phyloP scores from a whole-genome alignment of 371 early-diverging fungal species.

The Mortierella sp. region DNA sequence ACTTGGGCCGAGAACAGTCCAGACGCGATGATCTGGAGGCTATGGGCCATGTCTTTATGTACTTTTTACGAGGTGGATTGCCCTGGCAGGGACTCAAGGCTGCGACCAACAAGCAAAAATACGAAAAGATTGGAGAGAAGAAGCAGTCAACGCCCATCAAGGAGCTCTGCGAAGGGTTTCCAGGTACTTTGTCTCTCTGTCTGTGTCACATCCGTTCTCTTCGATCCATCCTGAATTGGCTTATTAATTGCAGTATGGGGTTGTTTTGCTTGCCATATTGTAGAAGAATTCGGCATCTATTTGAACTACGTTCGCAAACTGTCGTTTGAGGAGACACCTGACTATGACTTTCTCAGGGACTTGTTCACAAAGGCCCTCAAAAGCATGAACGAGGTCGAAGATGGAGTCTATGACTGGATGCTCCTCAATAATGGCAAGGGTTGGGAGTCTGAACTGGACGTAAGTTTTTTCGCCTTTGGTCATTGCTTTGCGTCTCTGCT shows the following conservation, averaged over 20 bases:
- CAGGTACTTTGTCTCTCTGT: constrained; percentile 57
- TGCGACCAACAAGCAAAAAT: constrained; percentile 98
- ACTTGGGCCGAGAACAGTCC: constrained; percentile 80
- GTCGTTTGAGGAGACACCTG: constrained; percentile 97
- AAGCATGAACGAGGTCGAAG: constrained; percentile 82
- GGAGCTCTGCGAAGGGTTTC: constrained; percentile 93
- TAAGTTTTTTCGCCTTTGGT: too few relatives aligned
- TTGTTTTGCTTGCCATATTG: constrained; percentile 2
- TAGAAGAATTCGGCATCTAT: constrained; percentile 92
- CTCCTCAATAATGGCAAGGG: constrained; percentile 71
- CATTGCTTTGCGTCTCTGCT: too few relatives aligned
- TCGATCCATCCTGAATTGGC: too few relatives aligned
- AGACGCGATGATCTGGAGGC: constrained; percentile 99
- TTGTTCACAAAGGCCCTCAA: constrained; percentile 88
- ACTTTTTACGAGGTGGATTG: constrained; percentile 96
- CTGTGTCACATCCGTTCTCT: too few relatives aligned
- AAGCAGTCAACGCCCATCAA: constrained; percentile 93
- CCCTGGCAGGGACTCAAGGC: constrained; percentile 99
- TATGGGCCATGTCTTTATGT: constrained; percentile 99
- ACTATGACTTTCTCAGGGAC: constrained; percentile 91
- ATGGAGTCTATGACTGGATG: constrained; percentile 96
- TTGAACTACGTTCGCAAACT: constrained; percentile 94
- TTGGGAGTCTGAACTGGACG: constrained; percentile 63
- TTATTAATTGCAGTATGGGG: too few relatives aligned
- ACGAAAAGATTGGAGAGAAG: constrained; percentile 98